Base-by-base conservation (phyloP, 2,329 filamentous ascomycete species). In the Clonostachys sp. region DNA sequence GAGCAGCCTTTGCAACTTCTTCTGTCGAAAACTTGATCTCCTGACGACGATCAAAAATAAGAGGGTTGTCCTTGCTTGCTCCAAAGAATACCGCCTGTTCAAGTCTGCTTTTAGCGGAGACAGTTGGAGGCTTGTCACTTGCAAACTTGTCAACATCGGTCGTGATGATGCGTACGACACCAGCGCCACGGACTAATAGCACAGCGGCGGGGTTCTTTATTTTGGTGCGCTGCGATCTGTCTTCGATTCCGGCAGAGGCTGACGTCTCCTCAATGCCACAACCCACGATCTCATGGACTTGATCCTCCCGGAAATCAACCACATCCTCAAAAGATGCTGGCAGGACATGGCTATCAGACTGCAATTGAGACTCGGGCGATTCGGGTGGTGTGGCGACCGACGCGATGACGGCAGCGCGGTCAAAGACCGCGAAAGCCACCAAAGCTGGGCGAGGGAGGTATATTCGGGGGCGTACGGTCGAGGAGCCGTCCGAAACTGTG, bases 81-180 rank as follows among this genome's bases (percentile, higher is more conserved):
- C 91, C 91, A 61, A 90, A 97, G 67, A 96, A 97, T 2, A 97
- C 87, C 3, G 91, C 91, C 68, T 99, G 91, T 61, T 96, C 90
- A 39, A 99, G 77, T 66, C 94, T 96, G 67, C 84, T 89, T 67
- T 90, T 94, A 7, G 89, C 87, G 2, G 88, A 91, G 14, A 95
- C 80, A 54, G 74, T 68, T 2, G 81, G 82, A 5, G 80, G 74
- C 46, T 70, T 67, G 45, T 79, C 77, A 51, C 77, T 79, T 12
- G 74, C 74, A 56, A 86, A 83, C 50, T 76, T 79, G 51, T 81
- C 76, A 42, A 81, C 68, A 45, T 85, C 79, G 8, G 75, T 74
- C 17, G 80, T 74, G 16, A 79, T 71, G 40, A 87, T 65, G 45
- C 83, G 77, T 24, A 87, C 67, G 17, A 81, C 70, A 14, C 84